phyloP scores from a whole-genome alignment of 73 alveolate genomes.

The Paramecium biaurelia region DNA sequence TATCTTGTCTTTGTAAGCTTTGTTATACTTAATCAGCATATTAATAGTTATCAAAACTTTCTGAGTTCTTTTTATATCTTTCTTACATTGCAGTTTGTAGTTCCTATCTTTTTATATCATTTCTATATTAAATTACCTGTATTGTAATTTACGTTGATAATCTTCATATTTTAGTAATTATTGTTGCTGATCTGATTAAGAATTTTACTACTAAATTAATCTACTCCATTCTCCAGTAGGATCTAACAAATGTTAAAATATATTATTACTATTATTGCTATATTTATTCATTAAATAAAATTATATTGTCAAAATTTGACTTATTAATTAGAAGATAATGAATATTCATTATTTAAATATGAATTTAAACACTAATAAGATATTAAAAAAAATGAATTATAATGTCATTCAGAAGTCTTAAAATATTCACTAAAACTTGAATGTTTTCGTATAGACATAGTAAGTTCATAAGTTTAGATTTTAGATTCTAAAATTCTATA shows the following conservation, averaged over 20 bases:
- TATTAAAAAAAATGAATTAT: not conserved
- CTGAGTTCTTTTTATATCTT: not conserved
- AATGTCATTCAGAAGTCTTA: not conserved
- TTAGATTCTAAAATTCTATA: not conserved
- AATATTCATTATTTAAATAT: not conserved
- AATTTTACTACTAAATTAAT: not conserved
- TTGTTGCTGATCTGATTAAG: not conserved
- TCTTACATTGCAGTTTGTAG: not conserved
- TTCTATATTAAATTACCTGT: not conserved
- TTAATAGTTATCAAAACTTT: not conserved
- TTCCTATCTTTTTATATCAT: not conserved
- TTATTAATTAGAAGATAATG: not conserved
- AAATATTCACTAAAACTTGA: conserved; percentile 35
- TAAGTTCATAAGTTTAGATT: not conserved
- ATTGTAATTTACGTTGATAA: not conserved
- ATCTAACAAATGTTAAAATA: not conserved
- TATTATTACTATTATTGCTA: not conserved
- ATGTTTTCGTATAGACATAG: not conserved
- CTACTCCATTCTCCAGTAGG: not conserved
- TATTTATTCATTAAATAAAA: conserved; percentile 15
- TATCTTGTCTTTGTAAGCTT: not conserved
- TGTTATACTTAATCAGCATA: not conserved
- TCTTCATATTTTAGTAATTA: not conserved
- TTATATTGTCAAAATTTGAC: not conserved
- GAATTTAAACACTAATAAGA: not conserved